Base-by-base conservation (phyloP, 371 early-diverging fungal species). In the Mucor sp. region DNA sequence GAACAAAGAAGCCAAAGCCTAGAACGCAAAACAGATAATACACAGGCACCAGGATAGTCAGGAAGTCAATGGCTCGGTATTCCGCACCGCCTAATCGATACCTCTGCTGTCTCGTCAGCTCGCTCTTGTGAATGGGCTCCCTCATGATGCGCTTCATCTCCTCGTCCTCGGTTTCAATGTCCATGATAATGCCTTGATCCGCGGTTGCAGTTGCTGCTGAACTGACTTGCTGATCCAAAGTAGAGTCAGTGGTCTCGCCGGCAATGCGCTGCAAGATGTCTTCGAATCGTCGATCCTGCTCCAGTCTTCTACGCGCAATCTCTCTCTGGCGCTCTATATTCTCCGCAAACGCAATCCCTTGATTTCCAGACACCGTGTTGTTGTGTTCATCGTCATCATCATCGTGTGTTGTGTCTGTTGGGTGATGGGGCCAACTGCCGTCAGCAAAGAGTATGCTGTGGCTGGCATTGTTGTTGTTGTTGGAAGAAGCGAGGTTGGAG, bases 71-170 rank as follows among this genome's bases (percentile, higher is more conserved):
- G 1, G 84, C 80, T 19, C 80, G 67, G 28, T 83, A 83, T 59
- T 83, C 84, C 19, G 78, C 76, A 15, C 84, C 84, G 32, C 84
- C 84, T 60, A 83, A 47, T 21, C 77, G 68, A 44, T 79, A 79
- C 1, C 80, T 69, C 6, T 83, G 81, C 53, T 83, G 72, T 19
- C 73, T 63, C 0, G 84, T 81, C 33, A 83, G 60, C 19, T 83
- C 78, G 48, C 80, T 79, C 43, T 78, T 83, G 23, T 79, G 74
- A 14, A 75, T 74, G 0, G 82, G 82, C 21, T 78, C 73, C 15
- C 75, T 67, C 75, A 77, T 79, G 55, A 75, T 75, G n/a, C 59
- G 55, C 28, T 62, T 59, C 63, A 71, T 65, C n/a, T 74, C 74
- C 37, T 80, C 77, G n/a, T 76, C 69, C 11, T 72, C 74, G 2